Percentiles rank a stretch among this genome's conserved stretches.
phyloP scores from a whole-genome alignment of 345 rosid species.

The Eucalyptus grandis region DNA sequence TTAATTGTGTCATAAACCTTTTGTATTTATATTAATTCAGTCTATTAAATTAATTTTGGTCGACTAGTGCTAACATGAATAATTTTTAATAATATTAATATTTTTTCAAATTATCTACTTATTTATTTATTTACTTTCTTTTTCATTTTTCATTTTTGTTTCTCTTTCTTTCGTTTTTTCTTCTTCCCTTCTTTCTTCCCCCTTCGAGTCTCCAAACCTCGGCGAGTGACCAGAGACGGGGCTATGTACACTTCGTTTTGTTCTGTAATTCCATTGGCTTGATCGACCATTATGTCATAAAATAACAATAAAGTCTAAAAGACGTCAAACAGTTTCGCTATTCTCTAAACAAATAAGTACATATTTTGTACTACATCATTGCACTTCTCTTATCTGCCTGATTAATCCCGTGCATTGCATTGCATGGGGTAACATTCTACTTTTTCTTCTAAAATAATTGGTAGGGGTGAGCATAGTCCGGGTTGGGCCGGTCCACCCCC shows the following conservation, averaged over 20 bases:
- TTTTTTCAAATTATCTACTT: no score
- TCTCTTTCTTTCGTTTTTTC: no score
- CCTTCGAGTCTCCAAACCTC: not conserved
- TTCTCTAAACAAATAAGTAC: not conserved
- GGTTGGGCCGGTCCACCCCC: no score
- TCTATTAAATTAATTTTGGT: accelerated
- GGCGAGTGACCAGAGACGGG: not conserved
- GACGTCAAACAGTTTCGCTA: not conserved
- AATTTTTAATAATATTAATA: no score
- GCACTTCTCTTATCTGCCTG: no score
- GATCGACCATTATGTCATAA: not conserved
- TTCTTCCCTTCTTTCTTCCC: not conserved
- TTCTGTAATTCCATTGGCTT: not conserved
- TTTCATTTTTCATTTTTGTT: accelerated
- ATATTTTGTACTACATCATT: not conserved
- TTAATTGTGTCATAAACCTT: no score
- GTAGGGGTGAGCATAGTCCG: no score
- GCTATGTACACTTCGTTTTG: not conserved
- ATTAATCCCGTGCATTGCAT: no score
- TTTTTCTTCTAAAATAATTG: no score
- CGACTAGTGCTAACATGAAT: accelerated
- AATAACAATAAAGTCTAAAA: not conserved
- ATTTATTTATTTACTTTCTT: no score
- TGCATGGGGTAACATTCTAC: no score
- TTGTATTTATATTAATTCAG: no score